A percentile compares a stretch with the other conserved stretches of the same genome.
These are phyloP conservation scores for Septoria linicola DNA, from an alignment of 2,329 filamentous ascomycete genomes.

Conservation along the genomic window DNA sequence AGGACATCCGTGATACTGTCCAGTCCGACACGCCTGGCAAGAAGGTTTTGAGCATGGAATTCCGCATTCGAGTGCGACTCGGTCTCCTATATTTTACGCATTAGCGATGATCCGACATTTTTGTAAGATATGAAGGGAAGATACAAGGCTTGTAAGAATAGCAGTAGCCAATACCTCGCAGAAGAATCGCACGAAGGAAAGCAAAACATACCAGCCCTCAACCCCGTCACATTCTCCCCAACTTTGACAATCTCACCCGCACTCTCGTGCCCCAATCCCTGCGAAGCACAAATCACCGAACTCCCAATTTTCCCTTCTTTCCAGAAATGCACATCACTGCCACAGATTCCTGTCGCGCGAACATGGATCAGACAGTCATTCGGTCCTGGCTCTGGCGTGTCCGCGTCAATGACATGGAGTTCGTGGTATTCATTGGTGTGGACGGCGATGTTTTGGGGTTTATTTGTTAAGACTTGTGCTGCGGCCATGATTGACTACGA, in stretches of 20 bases:
- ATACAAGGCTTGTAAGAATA: no score
- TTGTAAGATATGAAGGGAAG: conserved; percentile 1
- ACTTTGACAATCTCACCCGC: conserved; percentile 31
- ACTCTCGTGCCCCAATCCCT: conserved; percentile 36
- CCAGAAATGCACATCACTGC: conserved; percentile 38
- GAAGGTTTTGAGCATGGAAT: conserved; percentile 34
- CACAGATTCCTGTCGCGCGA: conserved; percentile 38
- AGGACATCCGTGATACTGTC: conserved; percentile 35
- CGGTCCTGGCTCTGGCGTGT: conserved; percentile 30
- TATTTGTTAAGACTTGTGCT: conserved; percentile 28
- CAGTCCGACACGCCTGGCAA: conserved; percentile 35
- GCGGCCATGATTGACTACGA: conserved; percentile 16
- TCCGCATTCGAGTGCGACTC: conserved; percentile 38
- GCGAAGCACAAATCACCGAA: conserved; percentile 26
- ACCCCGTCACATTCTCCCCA: conserved; percentile 27
- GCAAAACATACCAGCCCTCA: conserved; percentile 30
- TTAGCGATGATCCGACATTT: background rate
- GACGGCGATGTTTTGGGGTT: conserved; percentile 36
- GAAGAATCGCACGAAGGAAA: no score
- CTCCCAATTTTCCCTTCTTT: conserved; percentile 34
- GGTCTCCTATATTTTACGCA: conserved; percentile 27
- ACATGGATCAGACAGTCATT: conserved; percentile 37
- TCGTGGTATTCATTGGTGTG: conserved; percentile 37
- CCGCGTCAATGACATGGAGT: conserved; percentile 29
- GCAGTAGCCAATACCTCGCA: no score